These are phyloP conservation scores for Brassica napus DNA, from an alignment of 345 rosid genomes.

Conservation along the genomic window Da-Ae NC_063452.1:62642001-62642500, in stretches of 20 bases:
- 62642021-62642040: conserved; percentile 16
- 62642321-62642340: conserved; percentile 89
- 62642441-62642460: conserved; percentile 84
- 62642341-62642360: conserved; percentile 78
- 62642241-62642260: conserved; percentile 16
- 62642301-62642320: conserved; percentile 96
- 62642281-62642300: conserved; percentile 95
- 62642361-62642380: conserved; percentile 94
- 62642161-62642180: conserved; percentile 94
- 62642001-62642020: conserved; percentile 14
- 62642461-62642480: conserved; percentile 65
- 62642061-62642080: conserved; percentile 71
- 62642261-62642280: conserved; percentile 20
- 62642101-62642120: conserved; percentile 63
- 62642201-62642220: neutral
- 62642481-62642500: conserved; percentile 74
- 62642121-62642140: conserved; percentile 91
- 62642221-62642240: neutral
- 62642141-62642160: conserved; percentile 97
- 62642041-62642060: conserved; percentile 51
- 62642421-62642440: conserved; percentile 93
- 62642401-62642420: conserved; percentile 68
- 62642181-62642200: conserved; percentile 30
- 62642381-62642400: conserved; percentile 70
- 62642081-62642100: conserved; percentile 66